phyloP scores from a whole-genome alignment of 768 basidiomycete genomes.

The Calocybe gangraenosa region DNA sequence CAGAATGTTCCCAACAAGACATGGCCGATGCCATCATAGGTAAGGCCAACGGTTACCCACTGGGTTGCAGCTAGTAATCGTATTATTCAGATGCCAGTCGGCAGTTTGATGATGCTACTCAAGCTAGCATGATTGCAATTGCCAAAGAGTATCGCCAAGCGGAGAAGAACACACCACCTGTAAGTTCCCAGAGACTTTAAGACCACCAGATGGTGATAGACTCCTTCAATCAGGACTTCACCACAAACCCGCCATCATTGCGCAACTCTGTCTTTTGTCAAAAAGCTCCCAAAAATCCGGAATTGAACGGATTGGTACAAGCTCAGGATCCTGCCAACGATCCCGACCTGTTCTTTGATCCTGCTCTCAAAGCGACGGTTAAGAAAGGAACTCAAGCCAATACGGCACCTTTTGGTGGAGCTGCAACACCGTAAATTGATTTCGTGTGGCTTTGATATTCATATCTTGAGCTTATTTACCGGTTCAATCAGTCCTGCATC shows the following conservation, averaged over 20 bases:
- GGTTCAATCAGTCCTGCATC: neutral
- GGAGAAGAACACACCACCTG: slow-evolving; percentile 60
- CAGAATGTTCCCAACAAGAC: slow-evolving; percentile 55
- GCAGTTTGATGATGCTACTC: slow-evolving; percentile 48
- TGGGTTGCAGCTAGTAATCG: too few relatives aligned
- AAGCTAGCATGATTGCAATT: slow-evolving; percentile 46
- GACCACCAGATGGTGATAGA: neutral
- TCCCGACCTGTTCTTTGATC: slow-evolving; percentile 49
- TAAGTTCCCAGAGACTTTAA: slow-evolving; percentile 18
- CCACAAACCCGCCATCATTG: slow-evolving; percentile 42
- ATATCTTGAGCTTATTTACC: neutral
- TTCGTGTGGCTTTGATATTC: neutral
- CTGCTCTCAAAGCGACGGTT: slow-evolving; percentile 35
- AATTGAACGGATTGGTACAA: slow-evolving; percentile 47
- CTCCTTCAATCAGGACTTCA: slow-evolving; percentile 40
- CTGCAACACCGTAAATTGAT: slow-evolving; percentile 17
- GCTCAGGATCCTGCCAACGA: slow-evolving; percentile 51
- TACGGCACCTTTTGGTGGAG: slow-evolving; percentile 40
- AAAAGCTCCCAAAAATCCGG: slow-evolving; percentile 44
- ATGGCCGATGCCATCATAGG: slow-evolving; percentile 55
- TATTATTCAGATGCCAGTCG: slow-evolving; percentile 39
- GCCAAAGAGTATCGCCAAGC: slow-evolving; percentile 50
- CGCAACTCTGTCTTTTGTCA: slow-evolving; percentile 59
- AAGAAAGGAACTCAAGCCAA: slow-evolving; percentile 43
- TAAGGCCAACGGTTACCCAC: slow-evolving; percentile 19